Percentiles rank a stretch among this genome's conserved stretches.
Evolutionary conservation across 495 filamentous ascomycete species (phyloP).

Genomic region (Aspergillus saccharolyticus): DNA sequence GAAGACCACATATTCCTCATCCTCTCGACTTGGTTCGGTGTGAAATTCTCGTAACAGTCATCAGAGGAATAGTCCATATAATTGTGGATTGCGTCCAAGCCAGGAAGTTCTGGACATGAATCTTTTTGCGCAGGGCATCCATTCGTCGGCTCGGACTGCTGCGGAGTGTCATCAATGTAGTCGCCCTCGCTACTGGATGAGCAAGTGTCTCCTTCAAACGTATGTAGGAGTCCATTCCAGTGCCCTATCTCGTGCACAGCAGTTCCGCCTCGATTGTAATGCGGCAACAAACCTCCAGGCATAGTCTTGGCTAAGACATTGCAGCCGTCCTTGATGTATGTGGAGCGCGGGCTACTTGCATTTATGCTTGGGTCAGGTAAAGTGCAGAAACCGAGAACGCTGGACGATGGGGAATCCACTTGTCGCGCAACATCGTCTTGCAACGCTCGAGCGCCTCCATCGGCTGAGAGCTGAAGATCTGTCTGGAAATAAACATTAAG

Average conservation of each 20-base stretch:
- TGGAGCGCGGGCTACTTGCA: conserved; percentile 26
- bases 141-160: conserved; percentile 43
- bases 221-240: conserved; percentile 55
- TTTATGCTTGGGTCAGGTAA: conserved; percentile 38
- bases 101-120: conserved; percentile 43
- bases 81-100: conserved; percentile 46
- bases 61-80: conserved; percentile 56
- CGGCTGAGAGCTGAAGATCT: conserved; percentile 32
- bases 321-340: conserved; percentile 49
- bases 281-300: conserved; percentile 39
- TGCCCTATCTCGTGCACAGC: conserved; percentile 55
- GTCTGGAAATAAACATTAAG: conserved; percentile 52
- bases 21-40: conserved; percentile 35
- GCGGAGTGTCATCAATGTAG: conserved; percentile 49
- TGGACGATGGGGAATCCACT: conserved; percentile 20
- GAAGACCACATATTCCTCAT: conserved; percentile 45
- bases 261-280: conserved; percentile 47
- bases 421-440: conserved; percentile 4
- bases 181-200: conserved; percentile 39
- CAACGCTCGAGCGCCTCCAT: conserved; percentile 15
- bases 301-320: conserved; percentile 48
- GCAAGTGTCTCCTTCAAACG: conserved; percentile 50
- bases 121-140: conserved; percentile 46
- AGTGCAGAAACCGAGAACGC: conserved; percentile 47
- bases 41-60: conserved; percentile 48